These are phyloP conservation scores for Phytopythium cucurbitacearum DNA, from an alignment of 352 stramenopile genomes.

Conservation along the genomic window DNA sequence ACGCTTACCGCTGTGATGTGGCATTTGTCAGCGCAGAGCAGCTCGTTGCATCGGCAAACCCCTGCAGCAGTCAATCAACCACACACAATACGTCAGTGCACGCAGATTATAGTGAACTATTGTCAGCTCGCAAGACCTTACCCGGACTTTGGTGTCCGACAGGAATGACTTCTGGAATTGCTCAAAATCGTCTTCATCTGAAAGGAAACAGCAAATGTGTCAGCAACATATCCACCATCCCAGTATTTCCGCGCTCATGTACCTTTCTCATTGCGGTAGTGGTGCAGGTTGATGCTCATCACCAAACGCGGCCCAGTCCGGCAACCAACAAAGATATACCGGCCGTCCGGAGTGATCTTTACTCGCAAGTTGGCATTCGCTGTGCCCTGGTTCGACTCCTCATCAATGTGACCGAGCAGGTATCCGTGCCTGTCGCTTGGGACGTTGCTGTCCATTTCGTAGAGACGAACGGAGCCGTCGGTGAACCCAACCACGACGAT, in stretches of 20 bases:
- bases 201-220: conserved; percentile 1
- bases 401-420: conserved; percentile 75
- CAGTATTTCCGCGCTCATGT: conserved; percentile 7
- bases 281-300: conserved; percentile 80
- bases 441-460: conserved; percentile 83
- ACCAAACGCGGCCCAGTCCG: conserved; percentile 59
- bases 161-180: conserved; percentile 78
- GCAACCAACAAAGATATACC: conserved; percentile 81
- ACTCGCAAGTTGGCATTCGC: conserved; percentile 52
- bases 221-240: neutral
- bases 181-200: conserved; percentile 79
- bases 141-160: conserved; percentile 47
- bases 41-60: conserved; percentile 69
- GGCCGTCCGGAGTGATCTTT: conserved; percentile 73
- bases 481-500: conserved; percentile 81
- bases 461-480: conserved; percentile 73
- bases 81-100: conserved; percentile 4
- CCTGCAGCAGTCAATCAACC: conserved; percentile 24
- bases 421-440: conserved; percentile 79
- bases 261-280: conserved; percentile 84
- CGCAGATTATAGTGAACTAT: conserved; percentile 1
- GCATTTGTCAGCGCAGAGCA: conserved; percentile 12
- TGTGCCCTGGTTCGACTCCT: conserved; percentile 55
- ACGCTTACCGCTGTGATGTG: conserved; percentile 2
- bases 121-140: conserved; percentile 14